Base-by-base conservation (phyloP, 2,329 filamentous ascomycete genomes). In the Chaetomium sp. region DNA sequence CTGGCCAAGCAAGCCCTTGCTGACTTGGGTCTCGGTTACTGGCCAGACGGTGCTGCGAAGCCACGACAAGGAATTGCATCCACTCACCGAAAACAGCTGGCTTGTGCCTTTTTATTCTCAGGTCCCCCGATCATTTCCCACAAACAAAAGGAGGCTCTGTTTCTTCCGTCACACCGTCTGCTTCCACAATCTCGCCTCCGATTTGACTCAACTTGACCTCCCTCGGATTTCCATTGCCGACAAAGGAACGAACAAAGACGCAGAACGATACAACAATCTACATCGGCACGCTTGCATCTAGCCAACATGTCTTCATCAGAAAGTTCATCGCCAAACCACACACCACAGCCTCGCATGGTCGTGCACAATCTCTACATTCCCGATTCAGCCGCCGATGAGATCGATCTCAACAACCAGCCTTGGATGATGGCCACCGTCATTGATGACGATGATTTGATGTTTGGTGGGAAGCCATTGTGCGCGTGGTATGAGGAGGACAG, bases 401-500 rank as follows among this genome's bases (percentile, higher is more conserved):
- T 61, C 19, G 60, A 64, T 32, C 51, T 63, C 33, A 52, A 48
- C 48, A 56, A 41, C 43, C 67, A 70, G 57, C 59, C 69, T 46
- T 82, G 79, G 79, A 74, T 79, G 59, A 73, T 77, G 53, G 75
- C 77, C 37, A 82, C 77, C 49, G 71, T 79, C 58, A 84, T 84
- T 62, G 79, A 84, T 54, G 80, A 84, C 64, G 79, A 82, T 55
- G 80, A 84, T 60, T 71, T 84, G 40, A 82, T 76, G 67, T 84
- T 83, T 62, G 79, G 79, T 54, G 80, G 80, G 63, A 84, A 83
- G 74, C 74, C 79, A 41, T 68, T 84, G 43, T 79, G 79, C 66
- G 70, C 75, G 12, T 82, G 79, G 79, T 81, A 84, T 66, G 80
- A 84, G 68, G 80, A 84, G 70, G 79, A 81, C 59, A 73, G 78